These are phyloP conservation scores for Apostasia ramifera DNA, from an alignment of 106 monocot genomes.

Conservation along the genomic window DNA sequence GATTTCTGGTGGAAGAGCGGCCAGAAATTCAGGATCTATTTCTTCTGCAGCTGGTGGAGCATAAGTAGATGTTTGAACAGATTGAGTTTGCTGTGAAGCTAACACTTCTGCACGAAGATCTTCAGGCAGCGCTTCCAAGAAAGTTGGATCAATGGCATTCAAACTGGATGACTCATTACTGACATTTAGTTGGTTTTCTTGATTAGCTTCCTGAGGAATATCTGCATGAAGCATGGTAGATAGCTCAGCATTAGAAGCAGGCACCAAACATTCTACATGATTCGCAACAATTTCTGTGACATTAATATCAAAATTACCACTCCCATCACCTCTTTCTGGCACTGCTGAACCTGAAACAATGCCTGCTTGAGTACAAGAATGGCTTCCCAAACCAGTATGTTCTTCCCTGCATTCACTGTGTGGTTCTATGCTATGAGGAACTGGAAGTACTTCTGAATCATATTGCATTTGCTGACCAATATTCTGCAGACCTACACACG, in stretches of 20 bases:
- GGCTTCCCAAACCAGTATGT: slow-evolving; percentile 20
- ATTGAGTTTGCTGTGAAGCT: slow-evolving; percentile 53
- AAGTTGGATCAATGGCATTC: slow-evolving; percentile 80
- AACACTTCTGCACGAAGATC: slow-evolving; percentile 80
- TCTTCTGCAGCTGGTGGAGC: slow-evolving; percentile 54
- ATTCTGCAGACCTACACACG: slow-evolving; percentile 9
- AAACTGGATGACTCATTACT: slow-evolving; percentile 34
- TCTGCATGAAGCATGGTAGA: slow-evolving; percentile 12
- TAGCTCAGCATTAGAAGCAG: slow-evolving; percentile 15
- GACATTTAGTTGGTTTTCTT: slow-evolving; percentile 19
- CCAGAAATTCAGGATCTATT: slow-evolving; percentile 84
- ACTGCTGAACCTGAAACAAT: slow-evolving; percentile 34
- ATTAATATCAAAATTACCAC: slow-evolving; percentile 36
- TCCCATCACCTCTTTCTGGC: slow-evolving; percentile 36
- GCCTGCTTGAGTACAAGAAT: slow-evolving; percentile 39
- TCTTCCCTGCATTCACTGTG: slow-evolving; percentile 11
- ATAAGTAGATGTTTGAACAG: slow-evolving; percentile 29
- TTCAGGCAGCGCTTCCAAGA: slow-evolving; percentile 73
- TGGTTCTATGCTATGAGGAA: slow-evolving; percentile 10
- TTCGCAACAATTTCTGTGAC: slow-evolving; percentile 15
- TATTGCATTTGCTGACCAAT: slow-evolving; percentile 28
- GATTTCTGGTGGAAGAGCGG: slow-evolving; percentile 78
- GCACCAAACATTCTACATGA: slow-evolving; percentile 16
- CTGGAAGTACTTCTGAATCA: slow-evolving; percentile 17
- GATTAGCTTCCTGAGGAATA: slow-evolving; percentile 21